Conservation (phyloP, 2,329 filamentous ascomycete genomes). For the Escovopsis sp. region DNA sequence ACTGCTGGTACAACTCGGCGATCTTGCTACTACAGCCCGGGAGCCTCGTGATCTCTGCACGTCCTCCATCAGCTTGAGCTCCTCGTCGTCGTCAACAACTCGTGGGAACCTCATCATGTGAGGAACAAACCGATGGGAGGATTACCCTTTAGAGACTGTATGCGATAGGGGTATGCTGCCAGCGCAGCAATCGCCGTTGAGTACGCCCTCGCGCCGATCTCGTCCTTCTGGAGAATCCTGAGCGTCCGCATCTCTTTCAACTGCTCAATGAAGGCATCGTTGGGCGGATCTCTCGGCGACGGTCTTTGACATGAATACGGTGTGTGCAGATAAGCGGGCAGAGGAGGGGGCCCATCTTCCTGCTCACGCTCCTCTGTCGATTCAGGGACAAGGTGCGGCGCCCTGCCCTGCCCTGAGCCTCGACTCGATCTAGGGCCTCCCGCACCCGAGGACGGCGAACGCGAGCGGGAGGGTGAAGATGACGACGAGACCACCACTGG, state of each 20-base stretch:
- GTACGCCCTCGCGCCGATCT: slow-evolving; percentile 73
- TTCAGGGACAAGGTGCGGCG: slow-evolving; percentile 39
- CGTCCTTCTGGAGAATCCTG: slow-evolving; percentile 56
- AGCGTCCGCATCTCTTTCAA: slow-evolving; percentile 61
- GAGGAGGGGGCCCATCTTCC: slow-evolving; percentile 46
- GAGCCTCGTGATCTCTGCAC: slow-evolving; percentile 37
- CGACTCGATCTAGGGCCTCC: slow-evolving; percentile 1
- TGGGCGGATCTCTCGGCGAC: slow-evolving; percentile 55
- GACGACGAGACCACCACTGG: neutral
- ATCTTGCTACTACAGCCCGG: slow-evolving; percentile 76
- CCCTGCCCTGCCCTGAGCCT: slow-evolving; percentile 6
- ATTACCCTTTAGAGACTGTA: slow-evolving; percentile 28
- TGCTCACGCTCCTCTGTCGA: slow-evolving; percentile 75
- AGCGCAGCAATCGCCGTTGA: slow-evolving; percentile 73
- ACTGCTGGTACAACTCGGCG: slow-evolving; percentile 64
- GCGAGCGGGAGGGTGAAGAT: neutral
- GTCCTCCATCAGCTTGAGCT: too few relatives aligned
- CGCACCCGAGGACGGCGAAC: neutral
- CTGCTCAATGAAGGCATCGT: slow-evolving; percentile 58
- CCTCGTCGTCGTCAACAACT: neutral
- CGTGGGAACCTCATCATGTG: neutral
- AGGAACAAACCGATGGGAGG: neutral
- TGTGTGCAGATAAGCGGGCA: slow-evolving; percentile 50
- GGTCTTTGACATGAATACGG: slow-evolving; percentile 68
- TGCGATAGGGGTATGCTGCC: slow-evolving; percentile 56